Evolutionary conservation across 2,329 filamentous ascomycete genomes (phyloP).

Genomic region (Immersiporthe knoxdaviesiana): DNA sequence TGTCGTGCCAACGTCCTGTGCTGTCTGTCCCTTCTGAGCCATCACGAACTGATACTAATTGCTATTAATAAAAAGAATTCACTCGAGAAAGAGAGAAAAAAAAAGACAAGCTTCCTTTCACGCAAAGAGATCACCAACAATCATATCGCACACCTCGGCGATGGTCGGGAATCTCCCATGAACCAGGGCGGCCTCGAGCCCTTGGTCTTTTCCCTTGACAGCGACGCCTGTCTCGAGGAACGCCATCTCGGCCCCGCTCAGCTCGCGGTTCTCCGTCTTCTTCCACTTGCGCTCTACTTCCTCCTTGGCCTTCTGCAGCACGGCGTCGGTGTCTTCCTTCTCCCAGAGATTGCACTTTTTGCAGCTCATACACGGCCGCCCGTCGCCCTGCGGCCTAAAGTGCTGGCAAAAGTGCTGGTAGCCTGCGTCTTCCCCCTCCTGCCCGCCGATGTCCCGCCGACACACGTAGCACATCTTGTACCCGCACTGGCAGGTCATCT

Average conservation of each 20-base stretch:
- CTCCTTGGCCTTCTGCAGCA: slow-evolving; percentile 69
- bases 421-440: slow-evolving; percentile 59
- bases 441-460: slow-evolving; percentile 69
- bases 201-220: slow-evolving; percentile 32
- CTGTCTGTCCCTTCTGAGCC: neutral
- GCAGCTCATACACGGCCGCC: slow-evolving; percentile 74
- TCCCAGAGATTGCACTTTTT: slow-evolving; percentile 80
- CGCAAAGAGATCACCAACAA: slow-evolving; percentile 49
- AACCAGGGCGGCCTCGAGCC: slow-evolving; percentile 40
- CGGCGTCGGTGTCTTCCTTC: slow-evolving; percentile 71
- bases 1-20: neutral
- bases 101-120: slow-evolving; percentile 32
- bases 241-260: slow-evolving; percentile 58
- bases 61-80: neutral
- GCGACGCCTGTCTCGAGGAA: slow-evolving; percentile 60
- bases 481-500: slow-evolving; percentile 91
- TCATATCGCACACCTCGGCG: slow-evolving; percentile 49
- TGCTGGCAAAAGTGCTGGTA: slow-evolving; percentile 97
- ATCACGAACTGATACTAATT: too few species aligned
- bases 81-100: neutral
- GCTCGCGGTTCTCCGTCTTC: slow-evolving; percentile 62
- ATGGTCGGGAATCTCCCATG: slow-evolving; percentile 44
- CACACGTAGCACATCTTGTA: slow-evolving; percentile 99
- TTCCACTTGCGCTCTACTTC: slow-evolving; percentile 75
- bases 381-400: slow-evolving; percentile 80